Evolutionary conservation across 139 green algal genomes (phyloP).

Genomic region (Klebsormidium nitens): DNA sequence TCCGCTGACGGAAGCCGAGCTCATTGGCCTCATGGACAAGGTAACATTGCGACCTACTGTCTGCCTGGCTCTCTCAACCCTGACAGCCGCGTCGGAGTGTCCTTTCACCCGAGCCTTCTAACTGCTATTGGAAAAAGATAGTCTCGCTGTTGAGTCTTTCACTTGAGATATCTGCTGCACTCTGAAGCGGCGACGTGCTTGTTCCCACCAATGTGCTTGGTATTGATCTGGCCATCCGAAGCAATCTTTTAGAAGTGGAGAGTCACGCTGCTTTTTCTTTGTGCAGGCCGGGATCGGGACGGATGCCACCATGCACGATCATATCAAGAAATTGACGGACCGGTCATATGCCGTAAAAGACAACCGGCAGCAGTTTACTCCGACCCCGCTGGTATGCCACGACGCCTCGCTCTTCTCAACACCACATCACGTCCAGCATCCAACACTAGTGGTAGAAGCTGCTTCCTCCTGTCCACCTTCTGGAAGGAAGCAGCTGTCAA

Average conservation of each 20-base stretch:
- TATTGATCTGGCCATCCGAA: neutral
- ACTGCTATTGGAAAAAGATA: neutral
- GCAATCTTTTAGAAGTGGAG: neutral
- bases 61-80: neutral
- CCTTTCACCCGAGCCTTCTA: neutral
- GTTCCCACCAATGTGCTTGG: neutral
- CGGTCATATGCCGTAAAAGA: constrained; percentile 32
- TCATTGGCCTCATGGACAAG: constrained; percentile 88
- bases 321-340: constrained; percentile 46
- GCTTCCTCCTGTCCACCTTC: constrained; percentile 59
- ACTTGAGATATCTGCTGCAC: neutral
- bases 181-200: neutral
- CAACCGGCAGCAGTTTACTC: constrained; percentile 14
- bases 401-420: constrained; percentile 69
- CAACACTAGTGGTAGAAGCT: constrained; percentile 76
- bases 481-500: neutral
- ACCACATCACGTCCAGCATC: constrained; percentile 54
- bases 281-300: constrained; percentile 82
- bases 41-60: constrained; percentile 3
- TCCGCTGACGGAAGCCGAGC: constrained; percentile 77
- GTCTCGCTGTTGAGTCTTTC: neutral
- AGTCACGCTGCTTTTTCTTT: neutral
- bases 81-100: neutral
- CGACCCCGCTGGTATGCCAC: constrained; percentile 21
- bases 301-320: constrained; percentile 78